A percentile compares a stretch with the other conserved stretches of the same genome.
Evolutionary conservation across 306 rosid genomes (phyloP).

Genomic region (Vicia faba): DNA sequence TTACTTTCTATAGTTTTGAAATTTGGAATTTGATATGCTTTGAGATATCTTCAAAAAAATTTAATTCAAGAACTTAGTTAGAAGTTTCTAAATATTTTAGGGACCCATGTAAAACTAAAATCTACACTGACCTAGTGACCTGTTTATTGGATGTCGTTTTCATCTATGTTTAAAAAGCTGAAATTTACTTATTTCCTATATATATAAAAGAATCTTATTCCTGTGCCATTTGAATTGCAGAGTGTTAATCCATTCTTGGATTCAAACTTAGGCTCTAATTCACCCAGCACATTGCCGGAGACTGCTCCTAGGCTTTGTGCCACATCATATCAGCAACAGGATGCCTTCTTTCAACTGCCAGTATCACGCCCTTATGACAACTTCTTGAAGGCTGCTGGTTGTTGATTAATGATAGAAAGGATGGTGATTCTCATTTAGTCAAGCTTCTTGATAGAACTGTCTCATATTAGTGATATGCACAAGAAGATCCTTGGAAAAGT

Average conservation of each 20-base stretch:
- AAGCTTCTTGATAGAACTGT: slow-evolving; percentile 11
- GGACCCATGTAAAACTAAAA: not conserved
- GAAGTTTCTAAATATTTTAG: not conserved
- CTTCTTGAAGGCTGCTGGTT: slow-evolving; percentile 81
- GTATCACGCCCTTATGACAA: slow-evolving; percentile 75
- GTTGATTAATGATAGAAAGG: slow-evolving; percentile 46
- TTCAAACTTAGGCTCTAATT: slow-evolving; percentile 37
- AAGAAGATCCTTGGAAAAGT: slow-evolving; percentile 30
- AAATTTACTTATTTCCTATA: too few relatives aligned
- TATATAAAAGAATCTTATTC: slow-evolving; percentile 18
- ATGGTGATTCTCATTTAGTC: not conserved
- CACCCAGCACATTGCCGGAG: slow-evolving; percentile 45
- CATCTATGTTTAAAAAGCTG: slow-evolving; percentile 25
- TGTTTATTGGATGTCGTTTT: slow-evolving; percentile 10
- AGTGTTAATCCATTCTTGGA: slow-evolving; percentile 66
- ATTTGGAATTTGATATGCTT: slow-evolving; percentile 14
- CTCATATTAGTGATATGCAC: slow-evolving; percentile 13
- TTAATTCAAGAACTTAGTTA: not conserved
- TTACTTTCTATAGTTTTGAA: slow-evolving; percentile 17
- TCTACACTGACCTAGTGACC: not conserved
- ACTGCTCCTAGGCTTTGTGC: slow-evolving; percentile 57
- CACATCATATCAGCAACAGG: slow-evolving; percentile 58
- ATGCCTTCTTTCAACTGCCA: slow-evolving; percentile 68
- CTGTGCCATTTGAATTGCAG: slow-evolving; percentile 48
- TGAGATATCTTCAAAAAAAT: slow-evolving; percentile 10